Evolutionary conservation across 1,284 basidiomycete species (phyloP), one percentile per base, ranked within the genome.

Genomic region (Earliella scabrosa): DNA sequence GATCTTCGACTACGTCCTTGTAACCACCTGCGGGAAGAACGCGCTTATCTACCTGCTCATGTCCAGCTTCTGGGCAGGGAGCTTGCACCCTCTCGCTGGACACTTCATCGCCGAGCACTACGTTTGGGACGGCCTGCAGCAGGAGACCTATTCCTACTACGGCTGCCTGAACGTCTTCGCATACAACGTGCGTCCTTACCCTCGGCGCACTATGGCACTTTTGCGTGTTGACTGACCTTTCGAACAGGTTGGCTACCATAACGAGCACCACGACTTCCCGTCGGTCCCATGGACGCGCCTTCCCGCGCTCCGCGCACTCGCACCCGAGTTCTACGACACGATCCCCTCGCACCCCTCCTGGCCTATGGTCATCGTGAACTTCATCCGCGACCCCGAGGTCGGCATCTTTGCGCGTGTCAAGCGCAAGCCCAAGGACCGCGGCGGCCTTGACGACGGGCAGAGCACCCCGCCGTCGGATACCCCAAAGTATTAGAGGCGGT

Each of bases 181-280:
- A n/a, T 99, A 98, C 75, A 99, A 99, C 65, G 96, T 92, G 56
- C 57, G 88, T 77, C 31, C 10, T 6, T 2, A n/a, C n/a, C n/a
- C n/a, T n/a, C n/a, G n/a, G n/a, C n/a, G n/a, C n/a, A n/a, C n/a
- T n/a, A n/a, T n/a, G n/a, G n/a, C n/a, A n/a, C n/a, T 32, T 40
- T 31, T 45, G 54, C 49, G 39, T 36, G 51, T 16, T 40, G n/a
- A 43, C 41, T 9, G 16, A 14, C 8, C 50, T n/a, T 50, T 16
- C 27, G 29, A 31, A 16, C 62, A 93, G 89, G 92, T 98, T 54
- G 97, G 97, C 41, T 98, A 98, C 71, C 97, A 98, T 73, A 98
- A 98, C 75, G 97, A 99, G 71, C 97, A 99, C 74, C 97, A 99
- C 76, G 97, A 99, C 75, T 99, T 99, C 75, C 96, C 97, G 8